These are phyloP conservation scores for Lasiodiplodia gonubiensis DNA, from an alignment of 2,329 filamentous ascomycete genomes.

Conservation along the genomic window DNA sequence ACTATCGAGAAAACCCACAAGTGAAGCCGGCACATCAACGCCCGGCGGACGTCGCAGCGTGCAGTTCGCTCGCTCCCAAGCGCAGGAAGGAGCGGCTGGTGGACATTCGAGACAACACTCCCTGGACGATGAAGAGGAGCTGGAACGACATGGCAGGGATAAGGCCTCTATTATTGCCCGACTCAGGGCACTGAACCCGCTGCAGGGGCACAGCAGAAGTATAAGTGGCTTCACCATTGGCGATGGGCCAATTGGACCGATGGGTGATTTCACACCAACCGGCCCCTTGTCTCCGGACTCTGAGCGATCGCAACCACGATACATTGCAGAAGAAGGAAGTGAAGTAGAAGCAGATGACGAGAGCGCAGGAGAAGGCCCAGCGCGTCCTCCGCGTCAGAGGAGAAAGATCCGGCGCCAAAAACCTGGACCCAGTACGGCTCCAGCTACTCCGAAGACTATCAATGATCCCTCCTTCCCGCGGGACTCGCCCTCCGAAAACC, in stretches of 20 bases:
- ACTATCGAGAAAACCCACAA: conserved; percentile 25
- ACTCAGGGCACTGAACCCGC: conserved; percentile 70
- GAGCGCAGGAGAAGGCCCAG: conserved; percentile 73
- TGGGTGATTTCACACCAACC: conserved; percentile 47
- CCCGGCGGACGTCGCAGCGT: conserved; percentile 67
- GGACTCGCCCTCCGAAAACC: conserved; percentile 43
- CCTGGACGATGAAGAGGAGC: conserved; percentile 62
- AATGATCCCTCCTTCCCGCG: conserved; percentile 55
- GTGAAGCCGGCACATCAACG: conserved; percentile 40
- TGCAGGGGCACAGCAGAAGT: conserved; percentile 57
- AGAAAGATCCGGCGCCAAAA: conserved; percentile 66
- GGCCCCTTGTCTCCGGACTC: conserved; percentile 53
- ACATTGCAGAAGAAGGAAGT: conserved; percentile 65
- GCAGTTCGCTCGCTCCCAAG: conserved; percentile 68
- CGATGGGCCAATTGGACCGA: conserved; percentile 44
- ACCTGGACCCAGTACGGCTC: conserved; percentile 66
- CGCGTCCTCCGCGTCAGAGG: conserved; percentile 58
- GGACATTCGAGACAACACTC: conserved; percentile 68
- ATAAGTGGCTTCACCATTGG: conserved; percentile 54
- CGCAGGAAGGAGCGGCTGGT: conserved; percentile 49
- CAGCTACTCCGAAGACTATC: conserved; percentile 67
- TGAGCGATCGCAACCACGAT: conserved; percentile 54
- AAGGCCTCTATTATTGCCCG: conserved; percentile 76
- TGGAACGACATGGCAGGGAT: conserved; percentile 55
- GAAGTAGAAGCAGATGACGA: conserved; percentile 81